A percentile compares a stretch with the other conserved stretches of the same genome.
These are phyloP conservation scores for Hortiboletus flavorubellus DNA, from an alignment of 768 basidiomycete genomes.

Conservation along the genomic window DNA sequence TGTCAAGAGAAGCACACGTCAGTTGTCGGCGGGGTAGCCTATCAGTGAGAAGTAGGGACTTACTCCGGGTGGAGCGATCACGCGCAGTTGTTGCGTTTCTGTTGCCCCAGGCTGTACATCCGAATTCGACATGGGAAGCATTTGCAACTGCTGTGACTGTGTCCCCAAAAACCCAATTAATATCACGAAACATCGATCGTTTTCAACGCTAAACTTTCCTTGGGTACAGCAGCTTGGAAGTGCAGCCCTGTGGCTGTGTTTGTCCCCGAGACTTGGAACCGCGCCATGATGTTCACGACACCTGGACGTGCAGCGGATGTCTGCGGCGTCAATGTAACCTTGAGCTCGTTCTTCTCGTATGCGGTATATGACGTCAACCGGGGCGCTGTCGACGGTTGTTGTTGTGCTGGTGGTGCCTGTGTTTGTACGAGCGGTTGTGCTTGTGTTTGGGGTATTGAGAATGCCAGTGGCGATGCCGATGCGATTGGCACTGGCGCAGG, in stretches of 20 bases:
- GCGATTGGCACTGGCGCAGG: constrained; percentile 12
- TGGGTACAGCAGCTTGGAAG: constrained; percentile 98
- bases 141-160: constrained; percentile 94
- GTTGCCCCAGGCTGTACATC: constrained; percentile 71
- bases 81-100: constrained; percentile 95
- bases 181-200: background rate
- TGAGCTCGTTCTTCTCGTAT: constrained; percentile 89
- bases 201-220: constrained; percentile 44
- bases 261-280: constrained; percentile 69
- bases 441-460: constrained; percentile 38
- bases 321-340: constrained; percentile 87
- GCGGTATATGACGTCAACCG: constrained; percentile 74
- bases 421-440: constrained; percentile 32
- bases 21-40: background rate
- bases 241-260: constrained; percentile 61
- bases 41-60: constrained; percentile 25
- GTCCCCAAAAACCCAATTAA: background rate
- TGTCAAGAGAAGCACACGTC: constrained; percentile 1
- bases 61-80: constrained; percentile 85
- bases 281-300: constrained; percentile 84
- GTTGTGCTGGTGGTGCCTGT: constrained; percentile 32
- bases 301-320: constrained; percentile 79
- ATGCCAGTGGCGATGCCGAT: constrained; percentile 34
- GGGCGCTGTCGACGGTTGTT: constrained; percentile 36
- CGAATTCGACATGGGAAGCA: constrained; percentile 94